phyloP scores from a whole-genome alignment of 768 basidiomycete genomes.

The Panaeolus cyanescens region DNA sequence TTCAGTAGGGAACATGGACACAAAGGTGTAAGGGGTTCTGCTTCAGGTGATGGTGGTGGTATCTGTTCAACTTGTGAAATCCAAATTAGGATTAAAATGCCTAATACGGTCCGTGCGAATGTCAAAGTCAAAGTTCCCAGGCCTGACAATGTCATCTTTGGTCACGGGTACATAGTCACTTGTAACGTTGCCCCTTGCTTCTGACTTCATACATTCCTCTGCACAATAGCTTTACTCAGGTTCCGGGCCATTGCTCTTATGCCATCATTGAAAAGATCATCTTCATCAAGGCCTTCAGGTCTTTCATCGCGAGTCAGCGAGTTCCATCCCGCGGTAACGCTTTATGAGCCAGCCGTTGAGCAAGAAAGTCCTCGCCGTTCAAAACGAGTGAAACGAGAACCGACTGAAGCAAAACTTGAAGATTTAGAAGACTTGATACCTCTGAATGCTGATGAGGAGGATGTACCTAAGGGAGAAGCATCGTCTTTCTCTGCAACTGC shows the following conservation, averaged over 20 bases:
- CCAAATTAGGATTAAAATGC: neutral
- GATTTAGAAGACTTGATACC: conserved; percentile 22
- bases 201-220: neutral
- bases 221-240: neutral
- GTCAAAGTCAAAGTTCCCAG: no score
- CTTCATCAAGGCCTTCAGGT: conserved; percentile 2
- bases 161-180: no score
- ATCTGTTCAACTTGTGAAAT: no score
- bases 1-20: neutral
- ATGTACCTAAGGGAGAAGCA: neutral
- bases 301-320: conserved; percentile 17
- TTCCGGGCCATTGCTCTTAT: conserved; percentile 5
- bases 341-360: conserved; percentile 10
- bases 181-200: neutral
- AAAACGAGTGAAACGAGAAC: conserved; percentile 19
- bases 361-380: conserved; percentile 11
- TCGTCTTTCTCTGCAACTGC: conserved; percentile 31
- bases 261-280: conserved; percentile 7
- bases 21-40: no score
- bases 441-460: neutral
- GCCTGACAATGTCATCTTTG: no score
- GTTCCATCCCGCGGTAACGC: conserved; percentile 14
- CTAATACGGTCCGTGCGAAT: no score
- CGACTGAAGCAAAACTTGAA: conserved; percentile 9
- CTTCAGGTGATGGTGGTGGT: no score